Percentiles rank a stretch among this genome's conserved stretches.
Evolutionary conservation across 176 grass and related monocot genomes (phyloP).

Genomic region (Eragrostis nindensis): DNA sequence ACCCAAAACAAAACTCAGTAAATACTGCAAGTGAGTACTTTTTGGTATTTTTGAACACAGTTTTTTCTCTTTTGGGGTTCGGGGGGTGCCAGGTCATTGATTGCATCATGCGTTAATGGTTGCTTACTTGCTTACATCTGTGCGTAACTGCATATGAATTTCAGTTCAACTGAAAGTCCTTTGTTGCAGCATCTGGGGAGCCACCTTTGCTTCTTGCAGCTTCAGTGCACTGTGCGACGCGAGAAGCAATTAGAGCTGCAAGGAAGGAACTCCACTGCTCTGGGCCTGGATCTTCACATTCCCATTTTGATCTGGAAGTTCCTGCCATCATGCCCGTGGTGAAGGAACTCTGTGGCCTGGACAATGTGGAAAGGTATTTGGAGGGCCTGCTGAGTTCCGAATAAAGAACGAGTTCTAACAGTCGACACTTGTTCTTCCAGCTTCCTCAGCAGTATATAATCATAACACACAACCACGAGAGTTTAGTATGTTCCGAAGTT

Average conservation of each 20-base stretch:
- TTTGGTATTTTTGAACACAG: neutral
- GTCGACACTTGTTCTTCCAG: neutral
- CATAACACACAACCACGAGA: neutral
- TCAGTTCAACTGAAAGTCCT: conserved; percentile 9
- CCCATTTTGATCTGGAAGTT: conserved; percentile 60
- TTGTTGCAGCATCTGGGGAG: conserved; percentile 76
- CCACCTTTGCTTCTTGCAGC: conserved; percentile 89
- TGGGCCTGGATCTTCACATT: conserved; percentile 36
- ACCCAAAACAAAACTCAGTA: neutral
- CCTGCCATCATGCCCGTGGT: conserved; percentile 79
- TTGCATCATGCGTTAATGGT: neutral
- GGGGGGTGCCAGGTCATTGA: too few species aligned
- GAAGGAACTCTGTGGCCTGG: conserved; percentile 77
- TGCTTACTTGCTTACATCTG: neutral
- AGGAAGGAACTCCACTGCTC: conserved; percentile 37
- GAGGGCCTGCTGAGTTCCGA: conserved; percentile 41
- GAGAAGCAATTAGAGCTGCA: conserved; percentile 77
- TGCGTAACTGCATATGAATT: neutral
- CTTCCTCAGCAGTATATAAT: neutral
- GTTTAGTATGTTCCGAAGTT: neutral
- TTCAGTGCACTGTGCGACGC: conserved; percentile 74
- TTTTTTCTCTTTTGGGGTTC: neutral
- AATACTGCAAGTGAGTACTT: neutral
- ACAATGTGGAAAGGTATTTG: conserved; percentile 83
- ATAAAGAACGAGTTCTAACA: neutral